phyloP scores from a whole-genome alignment of 1,284 basidiomycete genomes.

The Tausonia pullulans region DNA sequence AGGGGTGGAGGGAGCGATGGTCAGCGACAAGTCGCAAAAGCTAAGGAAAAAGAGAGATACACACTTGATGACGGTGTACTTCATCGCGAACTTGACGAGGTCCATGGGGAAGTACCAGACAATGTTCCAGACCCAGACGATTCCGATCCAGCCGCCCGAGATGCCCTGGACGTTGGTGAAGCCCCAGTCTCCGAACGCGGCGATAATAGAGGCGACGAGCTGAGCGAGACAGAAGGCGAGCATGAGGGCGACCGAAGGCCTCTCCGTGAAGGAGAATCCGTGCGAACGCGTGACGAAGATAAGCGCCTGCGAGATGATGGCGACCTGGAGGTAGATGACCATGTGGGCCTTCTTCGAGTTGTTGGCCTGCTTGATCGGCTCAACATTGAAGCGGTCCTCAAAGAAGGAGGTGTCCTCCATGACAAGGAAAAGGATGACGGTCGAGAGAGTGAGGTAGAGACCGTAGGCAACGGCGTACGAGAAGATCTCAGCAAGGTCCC shows the following conservation, averaged over 20 bases:
- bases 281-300: conserved; percentile 96
- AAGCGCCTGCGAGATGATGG: conserved; percentile 94
- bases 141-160: conserved; percentile 90
- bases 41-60: conserved; percentile 19
- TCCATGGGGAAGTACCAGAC: conserved; percentile 92
- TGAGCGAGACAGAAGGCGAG: conserved; percentile 85
- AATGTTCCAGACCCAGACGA: conserved; percentile 94
- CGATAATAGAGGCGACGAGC: conserved; percentile 88
- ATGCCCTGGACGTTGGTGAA: conserved; percentile 68
- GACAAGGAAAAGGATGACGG: conserved; percentile 67
- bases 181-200: conserved; percentile 81
- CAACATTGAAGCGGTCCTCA: conserved; percentile 71
- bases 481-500: conserved; percentile 95
- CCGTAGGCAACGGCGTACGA: conserved; percentile 90
- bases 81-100: conserved; percentile 91
- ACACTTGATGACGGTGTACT: conserved; percentile 72
- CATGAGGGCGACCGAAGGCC: conserved; percentile 69
- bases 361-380: conserved; percentile 35
- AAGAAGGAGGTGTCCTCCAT: conserved; percentile 85
- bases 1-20: background rate
- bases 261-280: conserved; percentile 96
- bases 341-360: conserved; percentile 42
- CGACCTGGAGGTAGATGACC: conserved; percentile 69
- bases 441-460: conserved; percentile 80
- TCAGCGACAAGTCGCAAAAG: conserved; percentile 9